A percentile compares a stretch with the other conserved stretches of the same genome.
phyloP scores from a whole-genome alignment of 306 rosid species.

The Begonia peltatifolia region DNA sequence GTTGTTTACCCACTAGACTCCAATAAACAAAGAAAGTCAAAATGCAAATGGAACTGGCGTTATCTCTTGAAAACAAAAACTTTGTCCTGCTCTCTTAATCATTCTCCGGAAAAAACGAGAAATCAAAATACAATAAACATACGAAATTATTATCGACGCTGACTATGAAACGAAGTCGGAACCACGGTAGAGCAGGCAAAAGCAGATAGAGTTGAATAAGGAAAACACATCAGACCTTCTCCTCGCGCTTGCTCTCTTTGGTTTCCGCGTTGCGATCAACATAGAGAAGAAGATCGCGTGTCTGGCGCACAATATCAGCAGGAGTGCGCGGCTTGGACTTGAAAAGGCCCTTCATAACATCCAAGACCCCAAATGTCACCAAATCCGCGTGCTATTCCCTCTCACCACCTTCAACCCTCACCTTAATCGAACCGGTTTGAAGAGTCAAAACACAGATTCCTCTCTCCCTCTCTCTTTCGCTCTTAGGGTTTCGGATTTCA shows the following conservation, averaged over 20 bases:
- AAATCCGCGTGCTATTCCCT: neutral
- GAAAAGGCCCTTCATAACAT: slow-evolving; percentile 77
- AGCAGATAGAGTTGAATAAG: neutral
- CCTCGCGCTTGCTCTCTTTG: slow-evolving; percentile 84
- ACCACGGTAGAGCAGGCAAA: neutral
- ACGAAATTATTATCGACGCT: neutral
- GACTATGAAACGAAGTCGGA: neutral
- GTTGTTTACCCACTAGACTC: no score
- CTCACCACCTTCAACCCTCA: no score
- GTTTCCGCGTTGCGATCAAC: slow-evolving; percentile 35
- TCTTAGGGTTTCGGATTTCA: no score
- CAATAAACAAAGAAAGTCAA: no score
- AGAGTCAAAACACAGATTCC: no score
- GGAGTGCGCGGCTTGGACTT: slow-evolving; percentile 96
- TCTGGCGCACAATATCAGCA: slow-evolving; percentile 62
- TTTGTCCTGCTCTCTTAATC: no score
- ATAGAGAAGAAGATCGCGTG: slow-evolving; percentile 69
- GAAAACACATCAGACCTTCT: slow-evolving; percentile 37
- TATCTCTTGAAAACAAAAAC: no score
- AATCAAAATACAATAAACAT: neutral
- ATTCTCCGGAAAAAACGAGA: neutral
- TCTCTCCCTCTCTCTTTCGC: no score
- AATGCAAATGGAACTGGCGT: no score
- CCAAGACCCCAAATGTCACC: neutral
- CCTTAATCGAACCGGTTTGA: no score